Evolutionary conservation across 768 basidiomycete genomes (phyloP).

Genomic region (Leccinellum luteum): DNA sequence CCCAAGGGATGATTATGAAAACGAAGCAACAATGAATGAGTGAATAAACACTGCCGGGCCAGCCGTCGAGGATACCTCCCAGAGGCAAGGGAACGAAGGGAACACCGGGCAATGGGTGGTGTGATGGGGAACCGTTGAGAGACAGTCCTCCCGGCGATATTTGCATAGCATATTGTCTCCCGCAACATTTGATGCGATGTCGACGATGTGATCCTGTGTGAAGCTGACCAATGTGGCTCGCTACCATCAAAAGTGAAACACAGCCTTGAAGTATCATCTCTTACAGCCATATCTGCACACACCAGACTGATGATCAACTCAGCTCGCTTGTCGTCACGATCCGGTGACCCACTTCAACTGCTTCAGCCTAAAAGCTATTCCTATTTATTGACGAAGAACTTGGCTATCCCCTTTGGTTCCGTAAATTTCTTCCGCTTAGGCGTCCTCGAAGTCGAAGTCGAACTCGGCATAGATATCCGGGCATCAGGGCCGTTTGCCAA

Average conservation of each 20-base stretch:
- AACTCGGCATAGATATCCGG: slow-evolving; percentile 1
- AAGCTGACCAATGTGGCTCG: not conserved
- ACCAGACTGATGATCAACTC: not conserved
- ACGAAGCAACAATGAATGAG: slow-evolving; percentile 1
- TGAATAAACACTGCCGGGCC: slow-evolving; percentile 14
- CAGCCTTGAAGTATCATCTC: not conserved
- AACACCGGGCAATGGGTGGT: slow-evolving; percentile 9
- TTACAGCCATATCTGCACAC: not conserved
- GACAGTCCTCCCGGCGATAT: not conserved
- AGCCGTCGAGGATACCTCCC: slow-evolving; percentile 28
- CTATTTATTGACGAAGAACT: slow-evolving; percentile 42
- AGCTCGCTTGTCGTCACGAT: not conserved
- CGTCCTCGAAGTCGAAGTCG: slow-evolving; percentile 3
- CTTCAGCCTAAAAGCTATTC: not conserved
- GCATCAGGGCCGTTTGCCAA: slow-evolving; percentile 47
- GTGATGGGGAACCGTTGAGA: slow-evolving; percentile 11
- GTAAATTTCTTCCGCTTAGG: slow-evolving; percentile 32
- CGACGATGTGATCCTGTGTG: slow-evolving; percentile 6
- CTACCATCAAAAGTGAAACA: slow-evolving; percentile 21
- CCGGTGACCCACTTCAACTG: not conserved
- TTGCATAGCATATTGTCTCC: not conserved
- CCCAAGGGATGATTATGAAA: not conserved
- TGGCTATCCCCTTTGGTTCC: slow-evolving; percentile 43
- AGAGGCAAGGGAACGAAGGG: slow-evolving; percentile 30
- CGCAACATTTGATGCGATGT: slow-evolving; percentile 6